Conservation (phyloP, 1,139 yeast genomes). For the Schizosaccharomyces versatilis region DNA sequence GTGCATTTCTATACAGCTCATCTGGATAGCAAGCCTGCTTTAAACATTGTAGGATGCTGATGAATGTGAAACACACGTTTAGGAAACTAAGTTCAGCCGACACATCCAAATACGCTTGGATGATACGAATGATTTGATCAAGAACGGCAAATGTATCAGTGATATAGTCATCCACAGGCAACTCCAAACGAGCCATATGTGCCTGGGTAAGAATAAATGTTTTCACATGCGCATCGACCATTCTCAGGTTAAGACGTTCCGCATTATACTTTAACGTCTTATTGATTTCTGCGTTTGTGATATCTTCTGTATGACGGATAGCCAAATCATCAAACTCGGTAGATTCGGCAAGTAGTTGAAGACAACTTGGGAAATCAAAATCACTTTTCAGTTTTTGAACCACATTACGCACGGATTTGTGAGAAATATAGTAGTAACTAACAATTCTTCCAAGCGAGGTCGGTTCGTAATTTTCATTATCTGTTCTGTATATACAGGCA, state of each 20-base stretch:
- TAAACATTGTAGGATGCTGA: constrained; percentile 60
- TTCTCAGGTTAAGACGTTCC: constrained; percentile 30
- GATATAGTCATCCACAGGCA: constrained; percentile 85
- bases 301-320: constrained; percentile 24
- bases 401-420: constrained; percentile 58
- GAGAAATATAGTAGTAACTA: constrained; percentile 83
- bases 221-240: constrained; percentile 88
- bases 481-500: constrained; percentile 26
- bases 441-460: constrained; percentile 73
- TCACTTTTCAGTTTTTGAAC: constrained; percentile 29
- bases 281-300: constrained; percentile 77
- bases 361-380: constrained; percentile 44
- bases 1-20: constrained; percentile 40
- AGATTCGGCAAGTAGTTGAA: constrained; percentile 55
- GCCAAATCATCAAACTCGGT: constrained; percentile 51
- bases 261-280: constrained; percentile 56
- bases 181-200: constrained; percentile 54
- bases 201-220: constrained; percentile 74
- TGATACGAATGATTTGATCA: constrained; percentile 79
- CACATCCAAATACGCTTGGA: constrained; percentile 74
- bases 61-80: constrained; percentile 34
- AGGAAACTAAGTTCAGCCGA: constrained; percentile 66
- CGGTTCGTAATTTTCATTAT: constrained; percentile 18
- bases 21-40: constrained; percentile 81
- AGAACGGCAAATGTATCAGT: constrained; percentile 85